phyloP scores from a whole-genome alignment of 345 rosid genomes.

The Brassica rapa region DNA sequence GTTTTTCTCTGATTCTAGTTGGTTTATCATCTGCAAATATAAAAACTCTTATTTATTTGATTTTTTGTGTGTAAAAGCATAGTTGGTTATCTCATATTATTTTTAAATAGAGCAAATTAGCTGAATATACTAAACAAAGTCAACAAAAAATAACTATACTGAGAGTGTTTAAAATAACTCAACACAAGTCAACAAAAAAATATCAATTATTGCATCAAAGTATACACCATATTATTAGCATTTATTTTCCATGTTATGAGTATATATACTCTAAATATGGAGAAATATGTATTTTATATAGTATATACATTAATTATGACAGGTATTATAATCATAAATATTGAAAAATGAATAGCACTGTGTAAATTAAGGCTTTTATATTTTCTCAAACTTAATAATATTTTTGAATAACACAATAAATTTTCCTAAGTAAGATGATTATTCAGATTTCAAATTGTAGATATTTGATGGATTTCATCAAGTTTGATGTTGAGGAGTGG shows the following conservation, averaged over 20 bases:
- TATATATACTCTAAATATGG: background rate
- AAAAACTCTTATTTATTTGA: no score
- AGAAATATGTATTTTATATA: background rate
- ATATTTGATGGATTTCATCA: constrained; percentile 46
- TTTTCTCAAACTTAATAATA: background rate
- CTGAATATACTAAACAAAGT: no score
- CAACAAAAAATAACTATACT: background rate
- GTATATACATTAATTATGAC: background rate
- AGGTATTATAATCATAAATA: background rate
- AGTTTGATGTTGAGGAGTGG: constrained; percentile 11
- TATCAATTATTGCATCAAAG: background rate
- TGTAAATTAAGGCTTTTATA: background rate
- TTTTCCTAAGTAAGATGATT: constrained; percentile 43
- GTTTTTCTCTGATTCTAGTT: constrained; percentile 60
- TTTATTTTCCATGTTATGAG: background rate
- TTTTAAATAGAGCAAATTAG: background rate
- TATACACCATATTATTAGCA: background rate
- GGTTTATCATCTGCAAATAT: background rate
- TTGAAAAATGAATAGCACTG: background rate
- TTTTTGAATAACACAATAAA: background rate
- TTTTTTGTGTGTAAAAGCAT: background rate
- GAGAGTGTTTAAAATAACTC: background rate
- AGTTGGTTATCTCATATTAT: background rate
- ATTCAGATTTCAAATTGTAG: constrained; percentile 49
- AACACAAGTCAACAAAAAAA: background rate